Conservation (phyloP, 176 grass and related monocot genomes). For the Rhynchospora pubera region DNA sequence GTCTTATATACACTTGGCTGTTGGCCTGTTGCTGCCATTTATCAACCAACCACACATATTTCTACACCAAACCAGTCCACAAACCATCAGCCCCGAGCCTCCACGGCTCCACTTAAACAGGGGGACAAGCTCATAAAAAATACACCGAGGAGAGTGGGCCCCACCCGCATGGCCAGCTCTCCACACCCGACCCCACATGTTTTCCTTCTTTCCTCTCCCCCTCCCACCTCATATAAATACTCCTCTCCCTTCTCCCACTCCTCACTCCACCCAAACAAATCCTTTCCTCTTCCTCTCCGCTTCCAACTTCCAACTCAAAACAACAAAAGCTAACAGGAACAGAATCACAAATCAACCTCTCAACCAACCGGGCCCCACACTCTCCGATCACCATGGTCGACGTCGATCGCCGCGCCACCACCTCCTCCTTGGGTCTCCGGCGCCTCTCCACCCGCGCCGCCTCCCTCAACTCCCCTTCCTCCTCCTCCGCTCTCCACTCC, state of each 20-base stretch:
- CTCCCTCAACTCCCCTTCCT: constrained; percentile 30
- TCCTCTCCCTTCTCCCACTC: constrained; percentile 7
- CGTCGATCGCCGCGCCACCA: constrained; percentile 56
- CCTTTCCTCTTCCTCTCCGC: neutral
- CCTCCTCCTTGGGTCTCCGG: constrained; percentile 45
- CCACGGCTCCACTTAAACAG: neutral
- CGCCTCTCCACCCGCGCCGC: constrained; percentile 79
- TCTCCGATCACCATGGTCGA: constrained; percentile 51
- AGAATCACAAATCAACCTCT: neutral
- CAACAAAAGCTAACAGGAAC: neutral
- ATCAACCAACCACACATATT: neutral
- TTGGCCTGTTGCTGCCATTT: neutral
- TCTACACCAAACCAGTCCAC: neutral
- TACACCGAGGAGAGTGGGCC: neutral
- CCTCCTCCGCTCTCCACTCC: constrained; percentile 55
- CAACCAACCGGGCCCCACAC: neutral
- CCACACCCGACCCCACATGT: constrained; percentile 8
- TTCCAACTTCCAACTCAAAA: neutral
- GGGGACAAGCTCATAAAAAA: constrained; percentile 16
- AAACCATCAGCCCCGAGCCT: neutral
- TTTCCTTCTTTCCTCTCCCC: neutral
- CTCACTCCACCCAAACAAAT: constrained; percentile 3
- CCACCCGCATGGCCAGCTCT: constrained; percentile 23
- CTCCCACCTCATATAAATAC: constrained; percentile 10
- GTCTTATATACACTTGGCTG: too few relatives aligned